phyloP scores from a whole-genome alignment of 805 yeast species.

The Myxozyma neglecta region DNA sequence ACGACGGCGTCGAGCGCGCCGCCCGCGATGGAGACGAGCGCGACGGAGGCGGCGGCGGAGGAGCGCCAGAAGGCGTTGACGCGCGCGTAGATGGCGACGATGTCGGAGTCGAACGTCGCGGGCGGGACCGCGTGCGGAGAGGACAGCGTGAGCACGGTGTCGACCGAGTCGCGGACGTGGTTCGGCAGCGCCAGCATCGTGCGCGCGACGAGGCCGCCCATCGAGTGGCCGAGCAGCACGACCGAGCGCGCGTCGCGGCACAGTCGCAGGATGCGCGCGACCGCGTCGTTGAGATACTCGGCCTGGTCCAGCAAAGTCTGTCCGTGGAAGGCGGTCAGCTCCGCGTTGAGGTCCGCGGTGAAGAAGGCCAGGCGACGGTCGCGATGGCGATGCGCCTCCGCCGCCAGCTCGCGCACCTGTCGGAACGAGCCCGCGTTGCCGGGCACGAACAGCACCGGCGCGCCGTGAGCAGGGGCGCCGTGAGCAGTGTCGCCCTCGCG shows the following conservation, averaged over 20 bases:
- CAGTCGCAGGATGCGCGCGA: slow-evolving; percentile 67
- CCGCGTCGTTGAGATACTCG: slow-evolving; percentile 86
- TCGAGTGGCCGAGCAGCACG: slow-evolving; percentile 83
- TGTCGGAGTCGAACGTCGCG: slow-evolving; percentile 87
- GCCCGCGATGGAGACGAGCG: slow-evolving; percentile 85
- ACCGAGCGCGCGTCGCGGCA: slow-evolving; percentile 69
- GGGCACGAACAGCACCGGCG: slow-evolving; percentile 90
- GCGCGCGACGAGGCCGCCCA: slow-evolving; percentile 98
- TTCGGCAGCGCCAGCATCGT: slow-evolving; percentile 79
- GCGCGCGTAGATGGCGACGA: slow-evolving; percentile 68
- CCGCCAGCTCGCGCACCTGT: slow-evolving; percentile 87
- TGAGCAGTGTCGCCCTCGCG: too few relatives aligned
- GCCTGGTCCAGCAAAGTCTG: slow-evolving; percentile 91
- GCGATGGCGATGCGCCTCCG: slow-evolving; percentile 61
- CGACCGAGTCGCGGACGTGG: slow-evolving; percentile 68
- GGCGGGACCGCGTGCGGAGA: slow-evolving; percentile 94
- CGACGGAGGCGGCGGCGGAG: slow-evolving; percentile 56
- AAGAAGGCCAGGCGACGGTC: slow-evolving; percentile 70
- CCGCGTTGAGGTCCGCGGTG: slow-evolving; percentile 92
- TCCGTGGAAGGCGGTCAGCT: slow-evolving; percentile 94
- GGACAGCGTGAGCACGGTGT: slow-evolving; percentile 79
- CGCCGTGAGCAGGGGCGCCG: too few relatives aligned
- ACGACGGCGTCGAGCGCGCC: slow-evolving; percentile 74
- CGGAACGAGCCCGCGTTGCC: slow-evolving; percentile 94
- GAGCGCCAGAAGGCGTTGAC: slow-evolving; percentile 79